A percentile compares a stretch with the other conserved stretches of the same genome.
Conservation (phyloP, 1,139 yeast species). For the Yamadazyma sp. region DNA sequence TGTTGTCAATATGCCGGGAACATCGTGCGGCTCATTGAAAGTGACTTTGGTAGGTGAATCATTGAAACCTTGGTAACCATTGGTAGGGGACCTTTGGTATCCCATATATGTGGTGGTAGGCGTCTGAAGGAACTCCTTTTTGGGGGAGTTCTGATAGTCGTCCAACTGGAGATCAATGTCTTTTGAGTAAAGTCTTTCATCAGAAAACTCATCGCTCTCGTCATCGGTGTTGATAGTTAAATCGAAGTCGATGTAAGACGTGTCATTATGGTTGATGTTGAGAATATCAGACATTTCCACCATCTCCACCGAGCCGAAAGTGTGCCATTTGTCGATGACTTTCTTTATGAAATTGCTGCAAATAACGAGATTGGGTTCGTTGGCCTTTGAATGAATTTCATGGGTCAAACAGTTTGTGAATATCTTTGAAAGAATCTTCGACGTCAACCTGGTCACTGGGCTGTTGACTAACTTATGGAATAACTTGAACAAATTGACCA, state of each 20-base stretch:
- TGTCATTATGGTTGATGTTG: constrained; percentile 20
- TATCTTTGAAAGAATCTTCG: constrained; percentile 46
- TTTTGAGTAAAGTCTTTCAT: neutral
- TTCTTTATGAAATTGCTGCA: constrained; percentile 53
- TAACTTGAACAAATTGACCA: constrained; percentile 14
- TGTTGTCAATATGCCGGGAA: neutral
- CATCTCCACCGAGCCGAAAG: constrained; percentile 12
- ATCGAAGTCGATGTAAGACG: constrained; percentile 32
- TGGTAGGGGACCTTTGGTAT: neutral
- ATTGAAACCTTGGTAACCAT: neutral
- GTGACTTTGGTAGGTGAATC: neutral
- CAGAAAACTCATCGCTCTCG: constrained; percentile 4
- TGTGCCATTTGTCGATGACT: constrained; percentile 45
- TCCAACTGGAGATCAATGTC: neutral
- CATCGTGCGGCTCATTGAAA: neutral
- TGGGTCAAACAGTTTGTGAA: constrained; percentile 54
- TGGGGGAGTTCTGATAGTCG: constrained; percentile 5
- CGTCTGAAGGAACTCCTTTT: constrained; percentile 2
- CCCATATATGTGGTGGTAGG: neutral
- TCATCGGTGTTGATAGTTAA: constrained; percentile 25
- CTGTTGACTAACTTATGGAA: constrained; percentile 14
- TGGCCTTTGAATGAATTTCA: constrained; percentile 44
- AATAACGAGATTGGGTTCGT: constrained; percentile 46
- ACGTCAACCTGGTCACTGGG: constrained; percentile 44
- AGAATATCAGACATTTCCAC: constrained; percentile 24